Evolutionary conservation across 1,139 yeast species (phyloP).

Genomic region (Pichia sp.): DNA sequence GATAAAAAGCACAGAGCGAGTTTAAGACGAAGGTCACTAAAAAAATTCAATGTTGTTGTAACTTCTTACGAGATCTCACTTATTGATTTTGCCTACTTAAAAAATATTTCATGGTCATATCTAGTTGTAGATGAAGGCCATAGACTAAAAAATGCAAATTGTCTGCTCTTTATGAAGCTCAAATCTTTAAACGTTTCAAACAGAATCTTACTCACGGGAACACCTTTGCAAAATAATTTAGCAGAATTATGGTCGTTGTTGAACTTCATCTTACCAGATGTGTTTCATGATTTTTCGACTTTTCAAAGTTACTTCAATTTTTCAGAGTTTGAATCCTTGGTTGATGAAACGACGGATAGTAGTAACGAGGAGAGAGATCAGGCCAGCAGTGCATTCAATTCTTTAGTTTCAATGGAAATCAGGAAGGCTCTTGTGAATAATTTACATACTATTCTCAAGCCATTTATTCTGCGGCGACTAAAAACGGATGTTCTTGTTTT

Average conservation of each 20-base stretch:
- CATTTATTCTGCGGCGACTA: slow-evolving; percentile 75
- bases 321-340: slow-evolving; percentile 41
- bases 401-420: slow-evolving; percentile 53
- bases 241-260: slow-evolving; percentile 85
- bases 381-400: slow-evolving; percentile 25
- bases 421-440: slow-evolving; percentile 60
- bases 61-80: slow-evolving; percentile 81
- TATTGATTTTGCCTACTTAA: slow-evolving; percentile 52
- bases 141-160: slow-evolving; percentile 74
- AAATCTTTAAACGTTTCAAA: slow-evolving; percentile 62
- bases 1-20: slow-evolving; percentile 45
- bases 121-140: slow-evolving; percentile 96
- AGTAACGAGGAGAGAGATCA: slow-evolving; percentile 19
- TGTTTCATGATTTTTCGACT: slow-evolving; percentile 79
- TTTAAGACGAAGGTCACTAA: slow-evolving; percentile 32
- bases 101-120: slow-evolving; percentile 61
- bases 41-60: slow-evolving; percentile 46
- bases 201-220: slow-evolving; percentile 77
- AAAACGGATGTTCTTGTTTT: slow-evolving; percentile 66
- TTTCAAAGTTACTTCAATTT: slow-evolving; percentile 95
- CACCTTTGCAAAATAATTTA: slow-evolving; percentile 86
- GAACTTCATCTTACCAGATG: slow-evolving; percentile 85
- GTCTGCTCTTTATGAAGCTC: slow-evolving; percentile 62
- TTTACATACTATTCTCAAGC: slow-evolving; percentile 80
- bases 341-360: slow-evolving; percentile 28